Percentiles rank a stretch among this genome's conserved stretches.
Evolutionary conservation across 2,329 filamentous ascomycete genomes (phyloP).

Genomic region (Xylaria sp.): DNA sequence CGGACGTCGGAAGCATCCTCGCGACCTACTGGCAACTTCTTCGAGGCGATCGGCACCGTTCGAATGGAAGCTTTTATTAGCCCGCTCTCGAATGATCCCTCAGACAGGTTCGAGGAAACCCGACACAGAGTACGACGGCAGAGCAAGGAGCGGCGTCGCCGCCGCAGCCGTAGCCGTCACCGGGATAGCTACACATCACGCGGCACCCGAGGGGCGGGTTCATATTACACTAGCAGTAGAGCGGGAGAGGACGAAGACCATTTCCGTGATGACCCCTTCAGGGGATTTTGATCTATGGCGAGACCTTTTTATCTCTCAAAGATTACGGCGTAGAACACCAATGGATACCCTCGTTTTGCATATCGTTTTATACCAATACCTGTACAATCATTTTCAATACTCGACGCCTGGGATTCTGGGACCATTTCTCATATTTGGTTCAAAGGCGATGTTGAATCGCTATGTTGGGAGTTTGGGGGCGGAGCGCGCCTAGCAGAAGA

Average conservation of each 20-base stretch:
- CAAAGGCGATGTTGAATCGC: not conserved
- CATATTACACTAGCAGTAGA: conserved; percentile 59
- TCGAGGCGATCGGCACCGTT: conserved; percentile 88
- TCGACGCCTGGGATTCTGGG: conserved; percentile 5
- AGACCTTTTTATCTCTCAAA: conserved; percentile 5
- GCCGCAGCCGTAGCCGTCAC: conserved; percentile 63
- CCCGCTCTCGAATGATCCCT: conserved; percentile 61
- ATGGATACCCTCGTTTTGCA: conserved; percentile 35
- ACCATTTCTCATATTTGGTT: conserved; percentile 15
- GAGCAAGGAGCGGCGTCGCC: conserved; percentile 65
- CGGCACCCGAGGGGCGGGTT: conserved; percentile 56
- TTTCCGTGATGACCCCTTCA: conserved; percentile 69
- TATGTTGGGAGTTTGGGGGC: conserved; percentile 15
- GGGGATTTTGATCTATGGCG: conserved; percentile 63
- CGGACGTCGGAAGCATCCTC: conserved; percentile 67
- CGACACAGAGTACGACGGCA: conserved; percentile 59
- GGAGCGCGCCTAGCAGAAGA: not conserved
- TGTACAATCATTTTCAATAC: conserved; percentile 6
- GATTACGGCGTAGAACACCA: conserved; percentile 11
- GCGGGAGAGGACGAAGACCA: conserved; percentile 65
- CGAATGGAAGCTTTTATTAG: conserved; percentile 97
- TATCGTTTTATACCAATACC: conserved; percentile 3
- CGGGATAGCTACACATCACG: conserved; percentile 59
- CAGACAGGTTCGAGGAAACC: conserved; percentile 62
- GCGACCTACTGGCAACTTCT: conserved; percentile 69